Base-by-base conservation (phyloP, 371 early-diverging fungal species). In the Apophysomyces elegans region DNA sequence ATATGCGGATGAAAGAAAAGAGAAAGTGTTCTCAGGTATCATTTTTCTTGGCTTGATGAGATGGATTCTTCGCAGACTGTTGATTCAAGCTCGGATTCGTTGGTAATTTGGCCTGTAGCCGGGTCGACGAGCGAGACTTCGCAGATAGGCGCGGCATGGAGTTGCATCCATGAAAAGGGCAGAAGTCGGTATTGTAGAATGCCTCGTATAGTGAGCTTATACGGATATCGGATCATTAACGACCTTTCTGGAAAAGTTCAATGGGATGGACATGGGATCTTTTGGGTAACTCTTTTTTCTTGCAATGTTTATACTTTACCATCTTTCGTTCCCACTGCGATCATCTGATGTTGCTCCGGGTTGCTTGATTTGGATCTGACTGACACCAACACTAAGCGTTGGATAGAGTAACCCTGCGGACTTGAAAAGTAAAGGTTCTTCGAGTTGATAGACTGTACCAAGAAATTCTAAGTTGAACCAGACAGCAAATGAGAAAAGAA, bases 171-270 rank as follows among this genome's bases (percentile, higher is more conserved):
- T 1, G 69, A 58, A 21, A 70, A 65, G n/a, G 83, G 76, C 21
- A 79, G 63, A 39, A 81, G 44, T 6, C 77, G 81, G 62, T 90
- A 90, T 63, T 84, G 83, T 32, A 90, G 71, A 6, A 87, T 80
- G 8, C 90, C 90, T 59, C 90, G 83, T 2, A 90, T 67, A 0
- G 88, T 90, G 61, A 90, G 65, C 59, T 88, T 87, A 71, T 86
- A 90, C 21, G 87, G 87, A 45, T 86, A 80, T 39, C 83, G 77
- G 58, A 88, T 72, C 37, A 90, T 58, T 37, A 72, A 69, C 8
- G 80, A 76, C 89, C 89, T 84, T 63, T 18, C 35, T 16, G 56
- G 38, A 56, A 37, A 61, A 47, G 21, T 18, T 54, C 26, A 16
- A 37, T 18, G 21, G 32, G 11, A 57, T 14, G 56, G 35, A 12